Evolutionary conservation across 176 grass and related monocot species (phyloP).

Genomic region (Rhynchospora tenuis): DNA sequence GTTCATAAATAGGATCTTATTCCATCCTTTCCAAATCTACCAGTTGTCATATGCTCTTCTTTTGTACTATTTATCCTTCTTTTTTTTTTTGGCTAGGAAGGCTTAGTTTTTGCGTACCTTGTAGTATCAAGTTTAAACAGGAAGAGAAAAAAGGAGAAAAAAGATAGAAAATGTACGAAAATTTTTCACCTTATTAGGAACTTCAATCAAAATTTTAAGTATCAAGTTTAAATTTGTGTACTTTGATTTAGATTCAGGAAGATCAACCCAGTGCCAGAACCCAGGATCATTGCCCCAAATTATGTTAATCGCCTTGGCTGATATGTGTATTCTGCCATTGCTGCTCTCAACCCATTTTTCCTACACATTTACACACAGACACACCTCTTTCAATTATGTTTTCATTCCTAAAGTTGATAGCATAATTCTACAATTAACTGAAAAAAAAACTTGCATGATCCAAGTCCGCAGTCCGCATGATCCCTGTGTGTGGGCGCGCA

Average conservation of each 20-base stretch:
- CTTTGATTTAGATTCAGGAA: not conserved
- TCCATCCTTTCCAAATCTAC: no score
- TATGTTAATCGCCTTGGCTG: constrained; percentile 11
- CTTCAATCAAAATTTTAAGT: not conserved
- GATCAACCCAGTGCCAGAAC: constrained; percentile 24
- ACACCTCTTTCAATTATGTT: not conserved
- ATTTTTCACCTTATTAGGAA: not conserved
- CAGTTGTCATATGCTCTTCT: no score
- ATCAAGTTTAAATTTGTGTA: not conserved
- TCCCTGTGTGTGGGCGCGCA: not conserved
- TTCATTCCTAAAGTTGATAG: not conserved
- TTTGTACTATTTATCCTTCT: no score
- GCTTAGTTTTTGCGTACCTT: no score
- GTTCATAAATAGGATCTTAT: not conserved
- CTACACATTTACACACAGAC: constrained; percentile 5
- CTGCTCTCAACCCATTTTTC: not conserved
- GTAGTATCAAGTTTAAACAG: not conserved
- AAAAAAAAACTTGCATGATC: not conserved
- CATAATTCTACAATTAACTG: not conserved
- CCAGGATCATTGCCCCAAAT: constrained; percentile 10
- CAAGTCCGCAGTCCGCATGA: not conserved
- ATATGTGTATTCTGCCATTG: not conserved
- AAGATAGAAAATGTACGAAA: not conserved
- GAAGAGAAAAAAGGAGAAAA: not conserved
- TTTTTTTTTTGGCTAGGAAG: no score